Conservation (phyloP, 2,329 filamentous ascomycete genomes). For the Pseudogymnoascus sp. region DNA sequence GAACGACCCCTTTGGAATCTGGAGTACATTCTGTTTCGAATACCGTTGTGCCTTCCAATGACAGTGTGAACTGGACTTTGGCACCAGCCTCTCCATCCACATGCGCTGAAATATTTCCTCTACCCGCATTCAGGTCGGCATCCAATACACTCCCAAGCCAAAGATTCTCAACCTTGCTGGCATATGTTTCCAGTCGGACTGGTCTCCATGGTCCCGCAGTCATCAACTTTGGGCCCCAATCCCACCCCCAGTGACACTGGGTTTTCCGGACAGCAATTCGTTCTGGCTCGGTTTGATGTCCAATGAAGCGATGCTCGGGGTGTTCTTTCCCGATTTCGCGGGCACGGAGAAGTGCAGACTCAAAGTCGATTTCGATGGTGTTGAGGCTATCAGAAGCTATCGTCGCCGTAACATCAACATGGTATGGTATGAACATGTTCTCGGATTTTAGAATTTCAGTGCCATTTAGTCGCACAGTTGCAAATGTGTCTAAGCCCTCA, state of each 20-base stretch:
- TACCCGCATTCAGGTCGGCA: conserved; percentile 31
- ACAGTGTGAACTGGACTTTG: conserved; percentile 26
- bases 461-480: conserved; percentile 48
- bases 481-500: conserved; percentile 57
- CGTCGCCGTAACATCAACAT: conserved; percentile 41
- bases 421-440: conserved; percentile 57
- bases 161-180: conserved; percentile 50
- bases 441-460: conserved; percentile 44
- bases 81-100: conserved; percentile 28
- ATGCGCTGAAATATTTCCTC: conserved; percentile 31
- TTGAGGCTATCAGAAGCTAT: conserved; percentile 30
- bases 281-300: conserved; percentile 23
- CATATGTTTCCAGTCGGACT: conserved; percentile 57
- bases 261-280: conserved; percentile 52
- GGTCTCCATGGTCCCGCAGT: conserved; percentile 60
- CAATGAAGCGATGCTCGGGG: conserved; percentile 35
- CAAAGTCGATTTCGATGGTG: conserved; percentile 48
- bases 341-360: conserved; percentile 36
- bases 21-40: conserved; percentile 45
- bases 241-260: conserved; percentile 62
- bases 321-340: conserved; percentile 34
- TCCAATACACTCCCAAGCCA: conserved; percentile 29
- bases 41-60: conserved; percentile 16
- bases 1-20: conserved; percentile 33
- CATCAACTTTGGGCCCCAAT: conserved; percentile 59